Evolutionary conservation across 257 asterid species (phyloP), one percentile per base, ranked within the genome.

Genomic region (Scutellaria galericulata): DNA sequence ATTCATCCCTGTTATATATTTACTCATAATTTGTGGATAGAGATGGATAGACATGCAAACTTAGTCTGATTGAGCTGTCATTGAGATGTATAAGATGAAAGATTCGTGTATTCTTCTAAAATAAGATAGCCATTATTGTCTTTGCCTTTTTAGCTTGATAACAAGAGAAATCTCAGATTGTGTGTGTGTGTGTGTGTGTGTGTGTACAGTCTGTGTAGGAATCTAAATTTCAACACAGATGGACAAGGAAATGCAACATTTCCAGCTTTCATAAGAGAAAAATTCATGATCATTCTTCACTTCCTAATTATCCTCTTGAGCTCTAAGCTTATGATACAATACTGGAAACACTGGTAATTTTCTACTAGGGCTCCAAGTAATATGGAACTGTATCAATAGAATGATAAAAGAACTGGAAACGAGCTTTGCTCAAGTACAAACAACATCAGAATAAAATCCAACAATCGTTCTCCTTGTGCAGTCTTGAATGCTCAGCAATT

Each of bases 391-490:
- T 44, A 35, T 44, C 44, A 5, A 12, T 4, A 27, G 41, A 2
- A 64, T 5, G 37, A 3, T 31, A 1, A 20, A 46, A 52, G 50
- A 63, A 18, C 15, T 41, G 0, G 59, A 51, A 48, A 48, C 37
- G 20, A 52, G n/a, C 14, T 11, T 35, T 7, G 35, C 57, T 91
- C 85, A 94, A 70, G 59, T 42, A 81, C 99, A 95, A 61, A 90
- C 94, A 75, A 92, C 88, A 80, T 92, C 98, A n/a, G 99, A 95
- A 72, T 95, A 95, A 75, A 95, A 95, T 12, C 93, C 97, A 10
- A 48, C 54, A 7, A 92, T 90, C 3, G 96, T 95, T 83, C 98
- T 85, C 82, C 98, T 82, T n/a, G 68, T 82, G 85, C 98, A 95
- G 71, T 95, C 96, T 78, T 95, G 91, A 75, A 95, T 78, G 84